phyloP scores from a whole-genome alignment of 495 filamentous ascomycete genomes.

The Astrothelium macrocarpum region DNA sequence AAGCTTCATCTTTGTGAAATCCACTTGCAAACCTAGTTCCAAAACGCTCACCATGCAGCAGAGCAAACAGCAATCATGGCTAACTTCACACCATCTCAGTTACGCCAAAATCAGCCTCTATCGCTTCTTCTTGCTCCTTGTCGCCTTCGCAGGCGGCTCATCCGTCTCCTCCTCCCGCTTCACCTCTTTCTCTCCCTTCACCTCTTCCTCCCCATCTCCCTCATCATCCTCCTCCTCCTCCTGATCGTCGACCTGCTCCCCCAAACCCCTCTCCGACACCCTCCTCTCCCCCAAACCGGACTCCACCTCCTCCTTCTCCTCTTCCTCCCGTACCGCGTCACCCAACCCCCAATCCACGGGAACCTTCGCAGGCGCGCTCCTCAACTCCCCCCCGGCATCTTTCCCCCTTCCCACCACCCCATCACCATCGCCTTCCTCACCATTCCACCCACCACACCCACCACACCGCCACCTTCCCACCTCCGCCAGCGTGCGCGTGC shows the following conservation, averaged over 20 bases:
- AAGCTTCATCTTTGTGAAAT: background rate
- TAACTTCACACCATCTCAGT: no score
- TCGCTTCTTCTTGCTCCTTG: background rate
- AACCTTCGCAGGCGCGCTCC: background rate
- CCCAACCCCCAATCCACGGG: conserved; percentile 6
- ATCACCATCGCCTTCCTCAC: conserved; percentile 62
- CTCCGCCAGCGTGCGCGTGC: conserved; percentile 64
- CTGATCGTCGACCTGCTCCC: background rate
- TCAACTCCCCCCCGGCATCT: background rate
- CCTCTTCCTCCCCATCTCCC: background rate
- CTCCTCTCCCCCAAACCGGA: background rate
- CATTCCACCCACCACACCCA: conserved; percentile 76
- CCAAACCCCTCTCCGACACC: background rate
- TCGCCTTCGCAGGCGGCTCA: conserved; percentile 4
- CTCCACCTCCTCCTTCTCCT: background rate
- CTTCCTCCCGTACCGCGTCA: no score
- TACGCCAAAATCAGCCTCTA: no score
- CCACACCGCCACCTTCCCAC: conserved; percentile 85
- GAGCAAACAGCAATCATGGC: background rate
- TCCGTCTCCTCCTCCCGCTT: no score
- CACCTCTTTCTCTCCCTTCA: no score
- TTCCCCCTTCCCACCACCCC: conserved; percentile 35
- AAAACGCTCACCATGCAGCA: background rate
- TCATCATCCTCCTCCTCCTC: conserved; percentile 4
- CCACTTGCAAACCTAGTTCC: background rate